These are phyloP conservation scores for Suillus clintonianus DNA, from an alignment of 768 basidiomycete species.

Conservation along the genomic window DNA sequence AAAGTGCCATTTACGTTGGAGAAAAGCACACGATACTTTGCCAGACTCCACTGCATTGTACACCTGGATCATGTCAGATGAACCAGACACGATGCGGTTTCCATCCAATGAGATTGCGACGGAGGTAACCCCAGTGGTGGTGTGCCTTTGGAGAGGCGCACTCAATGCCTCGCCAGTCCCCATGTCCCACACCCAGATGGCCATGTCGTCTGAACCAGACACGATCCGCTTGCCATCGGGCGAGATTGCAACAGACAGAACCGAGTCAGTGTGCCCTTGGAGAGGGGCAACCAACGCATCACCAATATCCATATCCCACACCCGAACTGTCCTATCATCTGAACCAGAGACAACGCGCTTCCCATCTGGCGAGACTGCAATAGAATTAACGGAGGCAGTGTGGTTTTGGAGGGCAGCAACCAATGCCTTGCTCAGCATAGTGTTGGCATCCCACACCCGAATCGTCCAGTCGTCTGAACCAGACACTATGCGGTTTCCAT, in stretches of 20 bases:
- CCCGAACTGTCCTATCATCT: neutral
- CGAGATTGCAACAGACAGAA: slow-evolving; percentile 11
- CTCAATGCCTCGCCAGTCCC: neutral
- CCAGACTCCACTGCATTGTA: too few species aligned
- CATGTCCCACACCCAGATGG: neutral
- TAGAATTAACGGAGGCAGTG: neutral
- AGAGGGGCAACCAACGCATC: too few species aligned
- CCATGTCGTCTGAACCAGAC: slow-evolving; percentile 1
- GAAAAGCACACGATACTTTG: too few species aligned
- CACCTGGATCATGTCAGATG: too few species aligned
- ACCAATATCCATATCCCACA: neutral
- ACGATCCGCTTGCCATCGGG: slow-evolving; percentile 5
- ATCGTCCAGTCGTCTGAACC: slow-evolving; percentile 3
- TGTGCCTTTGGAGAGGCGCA: too few species aligned
- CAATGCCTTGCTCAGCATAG: too few species aligned
- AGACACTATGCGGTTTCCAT: slow-evolving; percentile 1
- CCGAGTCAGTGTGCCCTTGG: slow-evolving; percentile 3
- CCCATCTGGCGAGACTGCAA: slow-evolving; percentile 1
- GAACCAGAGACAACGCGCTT: neutral
- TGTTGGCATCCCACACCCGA: neutral
- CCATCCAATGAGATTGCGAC: too few species aligned
- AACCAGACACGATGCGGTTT: too few species aligned
- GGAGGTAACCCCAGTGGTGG: too few species aligned
- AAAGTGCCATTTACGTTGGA: too few species aligned
- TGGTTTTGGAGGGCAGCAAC: too few species aligned